Percentiles rank a stretch among this genome's conserved stretches.
phyloP scores from a whole-genome alignment of 305 asterid species.

The Fraxinus xanthoxyloides region DNA sequence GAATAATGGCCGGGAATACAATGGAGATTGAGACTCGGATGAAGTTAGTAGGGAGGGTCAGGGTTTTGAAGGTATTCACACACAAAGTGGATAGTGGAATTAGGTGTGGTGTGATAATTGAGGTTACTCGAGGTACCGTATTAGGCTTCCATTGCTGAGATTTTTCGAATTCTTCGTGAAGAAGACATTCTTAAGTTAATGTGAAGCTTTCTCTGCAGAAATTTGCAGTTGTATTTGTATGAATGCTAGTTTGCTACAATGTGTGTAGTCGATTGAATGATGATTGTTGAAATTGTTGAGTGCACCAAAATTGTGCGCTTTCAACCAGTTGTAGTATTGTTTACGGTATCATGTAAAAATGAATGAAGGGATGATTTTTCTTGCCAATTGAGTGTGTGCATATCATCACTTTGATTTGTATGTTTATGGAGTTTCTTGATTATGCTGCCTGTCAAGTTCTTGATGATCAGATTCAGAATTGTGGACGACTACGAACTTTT shows the following conservation, averaged over 20 bases:
- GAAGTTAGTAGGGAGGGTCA: conserved; percentile 86
- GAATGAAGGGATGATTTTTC: neutral
- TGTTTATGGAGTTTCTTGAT: neutral
- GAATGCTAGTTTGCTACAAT: neutral
- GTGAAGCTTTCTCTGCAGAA: neutral
- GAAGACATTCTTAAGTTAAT: neutral
- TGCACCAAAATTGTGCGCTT: neutral
- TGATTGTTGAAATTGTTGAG: neutral
- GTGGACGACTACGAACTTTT: neutral
- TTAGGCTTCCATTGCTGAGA: conserved; percentile 70
- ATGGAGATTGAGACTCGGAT: conserved; percentile 92
- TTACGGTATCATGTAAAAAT: neutral
- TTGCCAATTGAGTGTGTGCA: neutral
- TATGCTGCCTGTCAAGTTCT: neutral
- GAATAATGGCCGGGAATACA: conserved; percentile 33
- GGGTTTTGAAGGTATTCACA: conserved; percentile 81
- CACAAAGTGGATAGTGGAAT: conserved; percentile 74
- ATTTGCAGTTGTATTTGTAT: neutral
- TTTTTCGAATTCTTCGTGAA: neutral
- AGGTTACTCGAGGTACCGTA: conserved; percentile 68
- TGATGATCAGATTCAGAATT: neutral
- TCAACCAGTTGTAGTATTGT: neutral
- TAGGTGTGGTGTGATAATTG: conserved; percentile 71
- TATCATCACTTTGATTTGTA: neutral
- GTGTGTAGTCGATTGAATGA: neutral